Evolutionary conservation across 2,329 filamentous ascomycete genomes (phyloP).

Genomic region (Boeremia exigua): DNA sequence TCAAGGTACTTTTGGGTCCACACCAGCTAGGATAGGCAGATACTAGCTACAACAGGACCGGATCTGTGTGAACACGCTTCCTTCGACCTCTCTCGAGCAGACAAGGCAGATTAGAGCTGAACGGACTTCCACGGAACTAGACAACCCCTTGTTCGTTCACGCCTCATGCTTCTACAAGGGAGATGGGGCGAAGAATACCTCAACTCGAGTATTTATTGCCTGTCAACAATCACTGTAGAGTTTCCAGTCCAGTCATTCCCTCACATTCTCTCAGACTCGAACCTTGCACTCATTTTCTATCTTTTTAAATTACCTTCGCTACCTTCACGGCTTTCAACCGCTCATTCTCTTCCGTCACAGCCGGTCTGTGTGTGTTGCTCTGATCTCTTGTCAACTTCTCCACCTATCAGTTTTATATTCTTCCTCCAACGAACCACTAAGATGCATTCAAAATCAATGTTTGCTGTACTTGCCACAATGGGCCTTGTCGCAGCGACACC

Average conservation of each 20-base stretch:
- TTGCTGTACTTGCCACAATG: background rate
- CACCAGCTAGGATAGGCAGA: background rate
- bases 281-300: background rate
- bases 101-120: background rate
- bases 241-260: background rate
- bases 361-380: background rate
- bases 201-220: background rate
- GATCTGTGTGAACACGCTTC: background rate
- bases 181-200: background rate
- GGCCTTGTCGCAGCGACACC: background rate
- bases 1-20: background rate
- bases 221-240: background rate
- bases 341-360: background rate
- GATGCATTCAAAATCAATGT: background rate
- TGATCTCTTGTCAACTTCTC: background rate
- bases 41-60: background rate
- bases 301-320: background rate
- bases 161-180: background rate
- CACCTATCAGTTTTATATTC: background rate
- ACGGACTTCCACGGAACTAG: background rate
- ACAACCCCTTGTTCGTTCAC: background rate
- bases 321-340: background rate
- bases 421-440: background rate
- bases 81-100: background rate
- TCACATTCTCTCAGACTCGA: background rate